These are phyloP conservation scores for Diaporthe ampelina DNA, from an alignment of 2,329 filamentous ascomycete genomes.

Conservation along the genomic window DNA sequence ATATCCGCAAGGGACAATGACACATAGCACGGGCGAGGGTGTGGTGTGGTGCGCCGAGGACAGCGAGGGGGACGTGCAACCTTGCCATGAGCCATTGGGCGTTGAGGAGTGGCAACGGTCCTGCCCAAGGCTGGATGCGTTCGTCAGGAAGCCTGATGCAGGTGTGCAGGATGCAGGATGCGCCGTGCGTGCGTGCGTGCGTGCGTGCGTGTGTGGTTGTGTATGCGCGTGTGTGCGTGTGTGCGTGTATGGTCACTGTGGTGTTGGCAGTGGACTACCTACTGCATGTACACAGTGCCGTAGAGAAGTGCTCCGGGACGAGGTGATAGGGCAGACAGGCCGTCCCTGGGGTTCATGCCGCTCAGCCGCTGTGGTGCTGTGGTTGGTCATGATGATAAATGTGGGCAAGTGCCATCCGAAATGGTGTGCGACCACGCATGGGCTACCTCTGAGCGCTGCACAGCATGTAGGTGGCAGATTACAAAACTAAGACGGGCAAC, in stretches of 20 bases:
- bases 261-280: background rate
- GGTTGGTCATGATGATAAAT: conserved; percentile 33
- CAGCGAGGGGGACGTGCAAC: background rate
- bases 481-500: background rate
- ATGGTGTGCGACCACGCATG: conserved; percentile 3
- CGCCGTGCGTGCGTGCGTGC: background rate
- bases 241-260: background rate
- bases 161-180: conserved; percentile 30
- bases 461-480: conserved; percentile 9
- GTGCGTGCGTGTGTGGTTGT: no score
- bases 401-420: conserved; percentile 2
- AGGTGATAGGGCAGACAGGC: conserved; percentile 21
- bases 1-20: conserved; percentile 23
- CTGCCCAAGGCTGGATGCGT: conserved; percentile 15
- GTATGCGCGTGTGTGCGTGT: no score
- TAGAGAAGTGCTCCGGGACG: background rate
- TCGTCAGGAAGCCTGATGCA: conserved; percentile 22
- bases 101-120: conserved; percentile 17
- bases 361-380: conserved; percentile 19
- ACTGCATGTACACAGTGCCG: conserved; percentile 4
- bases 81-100: background rate
- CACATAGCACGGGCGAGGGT: conserved; percentile 6
- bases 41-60: background rate
- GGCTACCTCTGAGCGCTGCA: conserved; percentile 25
- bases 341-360: background rate